Evolutionary conservation across 768 basidiomycete species (phyloP).

Genomic region (Pulveroboletus frians): DNA sequence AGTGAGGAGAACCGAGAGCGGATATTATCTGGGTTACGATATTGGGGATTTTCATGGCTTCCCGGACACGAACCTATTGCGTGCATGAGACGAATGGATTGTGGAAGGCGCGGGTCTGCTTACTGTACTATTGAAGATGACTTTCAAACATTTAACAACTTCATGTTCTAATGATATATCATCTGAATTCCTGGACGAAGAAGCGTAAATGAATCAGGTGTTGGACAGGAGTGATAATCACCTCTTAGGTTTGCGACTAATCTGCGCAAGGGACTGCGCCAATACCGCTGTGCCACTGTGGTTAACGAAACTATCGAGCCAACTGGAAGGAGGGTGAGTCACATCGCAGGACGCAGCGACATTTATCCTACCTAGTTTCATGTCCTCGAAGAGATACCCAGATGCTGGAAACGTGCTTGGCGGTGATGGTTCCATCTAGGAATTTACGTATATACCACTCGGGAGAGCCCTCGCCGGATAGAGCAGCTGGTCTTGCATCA

Average conservation of each 20-base stretch:
- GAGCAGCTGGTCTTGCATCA: slow-evolving; percentile 50
- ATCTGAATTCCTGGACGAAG: slow-evolving; percentile 25
- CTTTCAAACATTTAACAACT: slow-evolving; percentile 79
- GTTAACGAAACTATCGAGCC: slow-evolving; percentile 72
- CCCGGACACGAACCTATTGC: slow-evolving; percentile 56
- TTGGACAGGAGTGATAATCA: slow-evolving; percentile 25
- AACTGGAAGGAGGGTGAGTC: slow-evolving; percentile 42
- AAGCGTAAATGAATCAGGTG: neutral
- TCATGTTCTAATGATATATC: slow-evolving; percentile 82
- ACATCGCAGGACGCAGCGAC: neutral
- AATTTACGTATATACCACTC: slow-evolving; percentile 94
- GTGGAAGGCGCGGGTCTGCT: slow-evolving; percentile 19
- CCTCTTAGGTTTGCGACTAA: slow-evolving; percentile 72
- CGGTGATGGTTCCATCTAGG: slow-evolving; percentile 77
- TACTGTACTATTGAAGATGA: slow-evolving; percentile 67
- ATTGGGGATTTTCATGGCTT: slow-evolving; percentile 66
- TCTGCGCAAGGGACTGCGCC: slow-evolving; percentile 68
- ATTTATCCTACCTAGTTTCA: slow-evolving; percentile 60
- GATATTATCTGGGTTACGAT: slow-evolving; percentile 78
- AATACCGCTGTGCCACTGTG: slow-evolving; percentile 83
- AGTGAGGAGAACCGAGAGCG: slow-evolving; percentile 74
- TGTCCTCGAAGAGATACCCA: slow-evolving; percentile 75
- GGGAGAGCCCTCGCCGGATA: slow-evolving; percentile 65
- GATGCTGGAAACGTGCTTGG: slow-evolving; percentile 73
- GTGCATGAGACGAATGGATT: slow-evolving; percentile 8